Evolutionary conservation across 768 basidiomycete species (phyloP), one percentile per base, ranked within the genome.

Genomic region (Chalciporus sphaerocephalus): DNA sequence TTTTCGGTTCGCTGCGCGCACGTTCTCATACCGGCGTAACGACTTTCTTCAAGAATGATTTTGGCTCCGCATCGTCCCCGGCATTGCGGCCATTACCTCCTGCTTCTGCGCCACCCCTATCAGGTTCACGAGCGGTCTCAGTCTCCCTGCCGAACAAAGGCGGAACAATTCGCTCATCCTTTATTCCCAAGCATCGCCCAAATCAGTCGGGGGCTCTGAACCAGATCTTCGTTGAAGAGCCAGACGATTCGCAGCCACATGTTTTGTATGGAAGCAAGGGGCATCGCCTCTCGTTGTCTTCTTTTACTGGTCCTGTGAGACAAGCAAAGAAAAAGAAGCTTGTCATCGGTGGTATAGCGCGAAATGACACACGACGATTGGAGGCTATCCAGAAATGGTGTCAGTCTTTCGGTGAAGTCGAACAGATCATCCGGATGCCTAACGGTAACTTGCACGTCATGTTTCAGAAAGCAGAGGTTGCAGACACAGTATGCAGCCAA

Each of bases 391-490:
- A 79, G 56, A 72, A 69, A 48, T 90, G 87, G 87, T 90, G 87
- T 55, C 84, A 87, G 85, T 79, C 72, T 52, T 90, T 90, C 64
- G 87, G 87, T 33, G 85, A 87, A 66, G 65, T 90, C 10, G 80
- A 76, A 53, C 80, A 81, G 51, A 87, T 90, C 58, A 76, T 72
- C 28, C 72, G 86, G 40, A 79, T 84, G 73, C 81, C 82, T 40
- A 88, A 87, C 51, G 84, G 83, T 35, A 87, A 90, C 63, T 66
- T 89, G n/a, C 81, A 87, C 55, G 73, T 90, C 39, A 79, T 83
- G 56, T 90, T 88, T 57, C 75, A 79, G 38, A 79, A 77, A 42
- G 74, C 82, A 40, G 87, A 89, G 47, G 87, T 90, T 9, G 87
- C 87, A 17, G 87, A 89, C 51, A 89, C 84, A 6, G 87, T 88